Evolutionary conservation across 2,329 filamentous ascomycete species (phyloP), one percentile per base, ranked within the genome.

Genomic region (Nemania diffusa): DNA sequence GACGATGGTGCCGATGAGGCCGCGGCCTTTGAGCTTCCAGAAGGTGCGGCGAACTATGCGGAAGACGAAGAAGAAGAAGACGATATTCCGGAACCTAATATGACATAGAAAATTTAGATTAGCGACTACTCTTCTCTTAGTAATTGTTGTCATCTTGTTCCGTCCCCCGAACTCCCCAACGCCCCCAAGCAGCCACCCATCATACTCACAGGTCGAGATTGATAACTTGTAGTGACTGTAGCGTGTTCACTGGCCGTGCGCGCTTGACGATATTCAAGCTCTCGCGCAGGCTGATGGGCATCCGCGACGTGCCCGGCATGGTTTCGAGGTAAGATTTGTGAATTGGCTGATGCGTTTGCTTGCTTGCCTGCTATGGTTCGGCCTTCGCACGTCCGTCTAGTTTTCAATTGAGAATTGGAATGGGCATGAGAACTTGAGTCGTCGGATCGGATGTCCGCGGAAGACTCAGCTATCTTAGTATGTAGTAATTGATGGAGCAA

Each of bases 51-150:
- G 92, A 34, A 91, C 88, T 85, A 94, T 92, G 77, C 94, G 91
- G 55, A 97, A 83, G 67, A 97, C 79, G 82, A 98, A 97, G 73
- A 97, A 87, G 77, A 94, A 85, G 80, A 98, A 97, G 74, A 98
- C 84, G 67, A 97, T 84, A 78, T 97, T 97, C 62, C 93, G 92
- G 69, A 97, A 77, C 67, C 93, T 95, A 71, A 20, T 8, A 40
- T 29, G 3, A 26, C 29, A 26, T n/a, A 62, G 11, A 34, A 48
- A 46, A 58, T 34, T 57, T 62, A 11, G 5, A 58, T 59, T 59
- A 69, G 67, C 44, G 13, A 5, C 37, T 29, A 26, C 42, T 34
- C 26, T 53, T 15, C 34, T 24, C 55, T 52, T 17, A 17, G n/a
- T 62, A 27, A 56, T 32, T 22, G 5, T 40, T 37, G 24, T 27